phyloP scores from a whole-genome alignment of 345 rosid genomes.

The Theobroma cacao region DNA sequence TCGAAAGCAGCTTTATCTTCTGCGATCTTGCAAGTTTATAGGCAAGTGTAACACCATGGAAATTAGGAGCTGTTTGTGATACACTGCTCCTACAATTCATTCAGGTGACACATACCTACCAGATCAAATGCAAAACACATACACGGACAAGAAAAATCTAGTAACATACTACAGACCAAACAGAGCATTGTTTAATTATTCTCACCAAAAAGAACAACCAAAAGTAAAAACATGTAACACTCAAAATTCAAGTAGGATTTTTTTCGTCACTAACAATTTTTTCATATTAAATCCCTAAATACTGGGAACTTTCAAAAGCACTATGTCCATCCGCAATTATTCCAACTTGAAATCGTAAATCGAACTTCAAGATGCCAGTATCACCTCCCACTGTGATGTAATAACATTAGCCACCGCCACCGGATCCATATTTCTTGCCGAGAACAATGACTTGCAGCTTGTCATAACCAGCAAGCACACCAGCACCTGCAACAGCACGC shows the following conservation, averaged over 20 bases:
- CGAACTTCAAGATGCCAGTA: conserved; percentile 12
- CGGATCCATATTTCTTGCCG: conserved; percentile 61
- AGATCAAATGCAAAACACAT: no score
- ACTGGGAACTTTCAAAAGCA: conserved; percentile 12
- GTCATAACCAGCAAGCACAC: conserved; percentile 67
- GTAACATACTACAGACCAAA: neutral
- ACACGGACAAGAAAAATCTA: neutral
- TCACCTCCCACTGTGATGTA: conserved; percentile 5
- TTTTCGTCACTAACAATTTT: conserved; percentile 3
- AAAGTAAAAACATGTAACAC: conserved; percentile 15
- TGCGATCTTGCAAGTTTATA: no score
- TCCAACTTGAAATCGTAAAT: conserved; percentile 11
- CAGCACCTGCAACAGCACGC: conserved; percentile 61
- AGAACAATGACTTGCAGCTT: conserved; percentile 53
- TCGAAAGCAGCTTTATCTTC: no score
- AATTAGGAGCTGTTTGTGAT: no score
- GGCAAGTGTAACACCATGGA: no score
- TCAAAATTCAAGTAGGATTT: conserved; percentile 18
- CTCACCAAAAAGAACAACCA: neutral
- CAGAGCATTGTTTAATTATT: conserved; percentile 5
- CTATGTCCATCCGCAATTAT: conserved; percentile 23
- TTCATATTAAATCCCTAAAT: conserved; percentile 5
- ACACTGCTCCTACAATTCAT: no score
- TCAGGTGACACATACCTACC: no score
- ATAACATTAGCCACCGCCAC: conserved; percentile 34